Evolutionary conservation across 495 filamentous ascomycete genomes (phyloP), one percentile per base, ranked within the genome.

Genomic region (Daldinia bambusicola): DNA sequence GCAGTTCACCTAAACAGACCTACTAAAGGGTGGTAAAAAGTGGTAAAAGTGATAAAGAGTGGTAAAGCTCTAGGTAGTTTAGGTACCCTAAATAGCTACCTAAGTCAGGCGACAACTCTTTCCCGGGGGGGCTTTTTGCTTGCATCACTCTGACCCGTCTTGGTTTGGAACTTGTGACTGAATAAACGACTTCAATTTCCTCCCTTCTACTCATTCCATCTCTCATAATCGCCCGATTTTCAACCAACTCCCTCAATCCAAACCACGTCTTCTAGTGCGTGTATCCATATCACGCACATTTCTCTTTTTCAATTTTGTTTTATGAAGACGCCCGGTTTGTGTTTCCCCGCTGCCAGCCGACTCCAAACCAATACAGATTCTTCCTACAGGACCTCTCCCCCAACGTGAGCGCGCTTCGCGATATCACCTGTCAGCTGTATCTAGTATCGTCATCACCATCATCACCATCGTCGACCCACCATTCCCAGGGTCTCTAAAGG

Each of bases 361-460:
- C 31, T 40, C n/a, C 45, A 59, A 60, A 55, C 51, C 50, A 50
- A 61, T 48, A 36, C 45, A 43, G 26, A 26, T 69, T 64, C 58
- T 50, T 50, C 31, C 53, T 72, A 55, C 69, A 72, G 63, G 63
- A 60, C 64, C 59, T 16, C 45, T 55, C 59, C 30, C 45, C 60
- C 38, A 63, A 56, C 69, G 52, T 72, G 69, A 79, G 74, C 77
- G 77, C 77, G 78, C 74, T 74, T 67, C 40, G 71, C 76, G 71
- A 76, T 61, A 55, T 63, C 70, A 71, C 69, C 67, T n/a, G 62
- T 68, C 66, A 64, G 56, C 61, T 58, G 61, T 63, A 64, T 60
- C 52, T 31, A 62, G 41, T 60, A 67, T 68, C 71, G 59, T 70
- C 76, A 57, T 70, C 75, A 70, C 59, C 58, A 68, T 63, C 26